These are phyloP conservation scores for Ramichloridium luteum DNA, from an alignment of 2,329 filamentous ascomycete genomes.

Conservation along the genomic window DNA sequence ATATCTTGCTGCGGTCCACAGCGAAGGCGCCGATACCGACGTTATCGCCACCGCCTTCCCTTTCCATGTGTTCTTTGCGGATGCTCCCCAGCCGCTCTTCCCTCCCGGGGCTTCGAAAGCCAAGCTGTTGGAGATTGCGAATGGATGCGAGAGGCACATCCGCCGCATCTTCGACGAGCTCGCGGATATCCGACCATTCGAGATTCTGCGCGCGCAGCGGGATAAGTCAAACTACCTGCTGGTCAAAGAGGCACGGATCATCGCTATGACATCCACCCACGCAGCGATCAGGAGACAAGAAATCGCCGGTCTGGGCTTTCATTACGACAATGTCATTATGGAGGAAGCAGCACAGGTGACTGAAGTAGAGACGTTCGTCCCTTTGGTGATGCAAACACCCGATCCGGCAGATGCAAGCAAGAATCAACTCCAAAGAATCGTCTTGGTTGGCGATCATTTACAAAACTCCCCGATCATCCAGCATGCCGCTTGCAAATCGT, in stretches of 20 bases:
- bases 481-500: conserved; percentile 84
- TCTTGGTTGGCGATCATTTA: conserved; percentile 87
- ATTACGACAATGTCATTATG: conserved; percentile 96
- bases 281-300: conserved; percentile 88
- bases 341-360: conserved; percentile 98
- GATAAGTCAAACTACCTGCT: conserved; percentile 96
- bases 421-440: conserved; percentile 69
- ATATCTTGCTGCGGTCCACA: conserved; percentile 54
- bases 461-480: conserved; percentile 96
- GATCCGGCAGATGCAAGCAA: conserved; percentile 28
- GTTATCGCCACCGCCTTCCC: conserved; percentile 67
- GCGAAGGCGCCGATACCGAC: conserved; percentile 36
- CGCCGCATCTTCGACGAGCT: conserved; percentile 83
- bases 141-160: conserved; percentile 81
- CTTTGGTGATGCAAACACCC: conserved; percentile 72
- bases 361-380: conserved; percentile 93
- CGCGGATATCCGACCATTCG: conserved; percentile 87
- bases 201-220: conserved; percentile 74
- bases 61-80: conserved; percentile 75
- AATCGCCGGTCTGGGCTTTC: conserved; percentile 83
- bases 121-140: conserved; percentile 59
- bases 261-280: conserved; percentile 98
- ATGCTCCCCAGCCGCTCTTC: conserved; percentile 79
- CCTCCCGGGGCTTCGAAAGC: conserved; percentile 52
- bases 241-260: conserved; percentile 88